Evolutionary conservation across 306 rosid genomes (phyloP), one percentile per base, ranked within the genome.

Genomic region (Gillenia trifoliata): DNA sequence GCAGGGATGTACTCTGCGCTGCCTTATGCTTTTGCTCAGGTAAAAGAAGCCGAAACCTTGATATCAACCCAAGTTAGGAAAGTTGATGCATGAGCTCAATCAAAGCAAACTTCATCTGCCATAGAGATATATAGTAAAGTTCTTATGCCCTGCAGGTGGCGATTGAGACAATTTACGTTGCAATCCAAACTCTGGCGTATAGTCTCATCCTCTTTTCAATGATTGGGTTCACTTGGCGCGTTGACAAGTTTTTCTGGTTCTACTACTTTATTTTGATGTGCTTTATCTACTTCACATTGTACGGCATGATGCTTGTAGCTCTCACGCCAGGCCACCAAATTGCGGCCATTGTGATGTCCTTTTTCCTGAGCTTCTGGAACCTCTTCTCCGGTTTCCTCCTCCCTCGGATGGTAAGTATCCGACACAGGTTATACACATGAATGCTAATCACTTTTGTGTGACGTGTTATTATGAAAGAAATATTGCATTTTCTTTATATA

Each of bases 301-400:
- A 88, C 38, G 92, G 92, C 30, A 84, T 88, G 90, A 84, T 88
- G 92, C 72, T 76, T 63, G 84, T 78, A 17, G 87, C 90, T 82
- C 84, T 88, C 5, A 88, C 88, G 60, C 90, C 90, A n/a, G 83
- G 81, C 72, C 78, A 83, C 49, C 83, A 82, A 68, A 80, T 86
- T 74, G 92, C 92, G 28, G 80, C 87, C 64, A 76, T 84, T 64
- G 62, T 76, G 31, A 86, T 84, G 88, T 67, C 88, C 74, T 84
- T 86, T 82, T 88, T 84, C 45, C 79, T 88, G n/a, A 59, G 64
- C 56, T 70, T 88, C 78, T 86, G 92, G 92, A 86, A 86, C 73
- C 64, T 88, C 31, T 88, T 88, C 81, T 80, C 90, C 3, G 93
- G 90, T 29, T 88, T 86, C 66, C 28, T 88, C 17, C 73, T 84